These are phyloP conservation scores for Herpetomonas samuelpessoai DNA, from an alignment of 208 protist genomes.

Conservation along the genomic window DNA sequence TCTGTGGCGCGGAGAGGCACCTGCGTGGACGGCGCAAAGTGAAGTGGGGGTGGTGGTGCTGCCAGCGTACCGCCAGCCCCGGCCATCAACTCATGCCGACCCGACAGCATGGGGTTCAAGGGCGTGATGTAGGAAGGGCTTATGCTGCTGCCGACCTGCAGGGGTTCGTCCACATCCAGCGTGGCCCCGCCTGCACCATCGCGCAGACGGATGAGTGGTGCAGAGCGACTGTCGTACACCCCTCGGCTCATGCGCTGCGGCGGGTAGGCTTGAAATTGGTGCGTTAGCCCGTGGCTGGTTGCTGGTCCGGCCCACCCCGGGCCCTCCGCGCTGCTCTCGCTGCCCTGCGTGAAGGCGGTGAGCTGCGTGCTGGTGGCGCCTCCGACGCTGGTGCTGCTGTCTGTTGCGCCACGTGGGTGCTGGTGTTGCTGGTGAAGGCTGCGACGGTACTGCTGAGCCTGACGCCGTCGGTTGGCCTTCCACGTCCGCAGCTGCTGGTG, in stretches of 20 bases:
- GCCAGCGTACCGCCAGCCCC: neutral
- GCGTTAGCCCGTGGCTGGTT: constrained; percentile 2
- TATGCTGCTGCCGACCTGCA: neutral
- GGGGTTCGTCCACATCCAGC: neutral
- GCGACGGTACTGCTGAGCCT: constrained; percentile 11
- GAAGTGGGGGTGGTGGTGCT: neutral
- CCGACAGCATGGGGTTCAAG: too few species aligned
- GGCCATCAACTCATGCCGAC: too few species aligned
- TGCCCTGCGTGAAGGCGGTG: neutral
- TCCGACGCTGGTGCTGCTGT: neutral
- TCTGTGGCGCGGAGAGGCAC: constrained; percentile 32
- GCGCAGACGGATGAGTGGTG: neutral
- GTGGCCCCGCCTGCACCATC: neutral
- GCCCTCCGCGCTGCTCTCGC: neutral
- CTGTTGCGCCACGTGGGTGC: neutral
- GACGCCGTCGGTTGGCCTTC: constrained; percentile 13
- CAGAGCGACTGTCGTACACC: too few species aligned
- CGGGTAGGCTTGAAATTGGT: neutral
- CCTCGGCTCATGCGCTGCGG: too few species aligned
- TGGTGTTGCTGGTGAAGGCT: constrained; percentile 15
- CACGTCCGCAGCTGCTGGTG: constrained; percentile 3
- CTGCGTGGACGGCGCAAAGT: neutral
- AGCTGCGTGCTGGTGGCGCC: neutral
- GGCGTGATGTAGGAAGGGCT: neutral
- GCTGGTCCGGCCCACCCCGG: constrained; percentile 2